Evolutionary conservation across 805 yeast genomes (phyloP).

Genomic region (Metschnikowia corniflorae): DNA sequence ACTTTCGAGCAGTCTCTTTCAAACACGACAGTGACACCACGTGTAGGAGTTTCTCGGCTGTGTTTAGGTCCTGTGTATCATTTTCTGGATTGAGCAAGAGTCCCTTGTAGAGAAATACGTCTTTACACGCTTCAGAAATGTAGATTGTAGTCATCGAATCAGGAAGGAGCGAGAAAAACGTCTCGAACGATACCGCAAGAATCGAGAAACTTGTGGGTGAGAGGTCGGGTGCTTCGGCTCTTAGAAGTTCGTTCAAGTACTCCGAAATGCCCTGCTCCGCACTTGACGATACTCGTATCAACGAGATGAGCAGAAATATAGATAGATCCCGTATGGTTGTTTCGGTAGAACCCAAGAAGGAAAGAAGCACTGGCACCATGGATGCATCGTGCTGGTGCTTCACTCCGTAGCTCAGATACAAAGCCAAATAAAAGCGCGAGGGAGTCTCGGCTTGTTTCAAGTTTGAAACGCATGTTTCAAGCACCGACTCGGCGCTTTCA

Average conservation of each 20-base stretch:
- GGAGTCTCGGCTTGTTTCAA: neutral
- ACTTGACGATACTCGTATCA: neutral
- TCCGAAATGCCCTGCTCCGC: neutral
- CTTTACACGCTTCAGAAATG: conserved; percentile 10
- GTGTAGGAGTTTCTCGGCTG: conserved; percentile 10
- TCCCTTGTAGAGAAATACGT: conserved; percentile 11
- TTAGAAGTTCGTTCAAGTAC: conserved; percentile 1
- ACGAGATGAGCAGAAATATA: conserved; percentile 1
- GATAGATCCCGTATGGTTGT: neutral
- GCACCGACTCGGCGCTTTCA: neutral
- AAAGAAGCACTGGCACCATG: conserved; percentile 4
- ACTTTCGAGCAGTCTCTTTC: conserved; percentile 15
- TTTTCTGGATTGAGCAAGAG: conserved; percentile 8
- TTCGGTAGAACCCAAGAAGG: conserved; percentile 1
- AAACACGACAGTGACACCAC: conserved; percentile 17
- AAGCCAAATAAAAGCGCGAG: conserved; percentile 3
- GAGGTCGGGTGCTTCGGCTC: conserved; percentile 1
- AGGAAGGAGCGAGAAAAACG: conserved; percentile 15
- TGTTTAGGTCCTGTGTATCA: conserved; percentile 4
- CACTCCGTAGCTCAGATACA: conserved; percentile 7
- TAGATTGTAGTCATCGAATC: conserved; percentile 11
- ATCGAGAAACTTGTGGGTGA: neutral
- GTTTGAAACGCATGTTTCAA: neutral
- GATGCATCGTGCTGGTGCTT: neutral
- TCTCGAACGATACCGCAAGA: conserved; percentile 11